Conservation (phyloP, 2,329 filamentous ascomycete genomes). For the Cordyceps militaris region DNA sequence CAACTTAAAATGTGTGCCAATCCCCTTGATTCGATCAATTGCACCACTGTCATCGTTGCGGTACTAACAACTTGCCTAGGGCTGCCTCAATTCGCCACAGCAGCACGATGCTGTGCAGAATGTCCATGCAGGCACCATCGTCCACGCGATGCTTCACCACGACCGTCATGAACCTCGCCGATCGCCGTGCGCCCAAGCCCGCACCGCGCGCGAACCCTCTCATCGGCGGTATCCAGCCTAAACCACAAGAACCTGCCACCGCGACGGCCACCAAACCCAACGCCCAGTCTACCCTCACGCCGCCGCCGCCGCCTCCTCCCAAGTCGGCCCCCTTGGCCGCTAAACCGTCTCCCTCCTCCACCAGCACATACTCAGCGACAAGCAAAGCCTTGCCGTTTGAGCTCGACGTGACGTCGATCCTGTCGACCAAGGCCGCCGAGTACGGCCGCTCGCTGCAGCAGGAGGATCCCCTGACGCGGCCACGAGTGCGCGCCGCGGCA, state of each 20-base stretch:
- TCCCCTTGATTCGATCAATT: background rate
- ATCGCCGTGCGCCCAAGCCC: constrained; percentile 5
- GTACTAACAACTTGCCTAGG: constrained; percentile 1
- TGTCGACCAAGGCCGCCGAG: constrained; percentile 25
- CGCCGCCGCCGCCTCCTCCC: constrained; percentile 19
- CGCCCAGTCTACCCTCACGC: constrained; percentile 19
- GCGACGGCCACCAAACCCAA: background rate
- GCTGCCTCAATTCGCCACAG: constrained; percentile 10
- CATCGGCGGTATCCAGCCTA: constrained; percentile 6
- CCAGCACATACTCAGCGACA: constrained; percentile 12
- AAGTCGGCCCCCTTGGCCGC: background rate
- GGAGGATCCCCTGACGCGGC: constrained; percentile 21
- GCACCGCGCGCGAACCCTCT: constrained; percentile 8
- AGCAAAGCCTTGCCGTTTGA: constrained; percentile 11
- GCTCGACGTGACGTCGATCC: constrained; percentile 30
- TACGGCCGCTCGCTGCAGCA: constrained; percentile 18
- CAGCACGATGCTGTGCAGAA: constrained; percentile 3
- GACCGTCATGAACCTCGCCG: background rate
- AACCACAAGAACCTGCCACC: background rate
- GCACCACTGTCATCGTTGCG: background rate
- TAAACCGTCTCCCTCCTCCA: background rate
- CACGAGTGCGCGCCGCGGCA: constrained; percentile 36
- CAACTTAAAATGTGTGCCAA: constrained; percentile 7
- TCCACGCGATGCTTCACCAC: constrained; percentile 4
- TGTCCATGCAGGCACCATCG: background rate